Conservation (phyloP, 306 rosid species). For the Prinsepia uniflora region DNA sequence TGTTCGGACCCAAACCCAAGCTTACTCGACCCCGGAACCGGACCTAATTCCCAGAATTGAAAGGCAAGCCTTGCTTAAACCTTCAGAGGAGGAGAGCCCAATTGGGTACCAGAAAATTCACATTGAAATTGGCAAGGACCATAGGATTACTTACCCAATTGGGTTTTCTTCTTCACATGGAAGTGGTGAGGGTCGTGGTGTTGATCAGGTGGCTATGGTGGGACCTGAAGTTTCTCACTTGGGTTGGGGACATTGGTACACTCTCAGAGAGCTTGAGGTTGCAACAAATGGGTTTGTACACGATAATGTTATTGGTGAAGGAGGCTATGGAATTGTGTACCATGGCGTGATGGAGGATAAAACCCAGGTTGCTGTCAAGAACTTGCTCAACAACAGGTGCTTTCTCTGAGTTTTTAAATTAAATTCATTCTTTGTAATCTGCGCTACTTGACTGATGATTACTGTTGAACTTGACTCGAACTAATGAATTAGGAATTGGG, state of each 20-base stretch:
- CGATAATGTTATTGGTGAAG: constrained; percentile 82
- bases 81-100: constrained; percentile 51
- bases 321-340: constrained; percentile 87
- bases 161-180: constrained; percentile 51
- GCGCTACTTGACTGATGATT: background rate
- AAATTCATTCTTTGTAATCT: too few species aligned
- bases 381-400: constrained; percentile 80
- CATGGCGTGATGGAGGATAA: constrained; percentile 68
- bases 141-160: constrained; percentile 63
- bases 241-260: constrained; percentile 96
- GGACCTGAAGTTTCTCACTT: constrained; percentile 90
- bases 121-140: constrained; percentile 77
- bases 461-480: constrained; percentile 1
- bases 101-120: constrained; percentile 42
- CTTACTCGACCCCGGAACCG: constrained; percentile 44
- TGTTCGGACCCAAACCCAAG: constrained; percentile 24
- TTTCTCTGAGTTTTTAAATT: background rate
- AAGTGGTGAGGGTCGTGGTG: constrained; percentile 45
- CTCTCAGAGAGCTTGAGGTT: constrained; percentile 83
- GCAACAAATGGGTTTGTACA: constrained; percentile 58
- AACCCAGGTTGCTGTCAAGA: constrained; percentile 65
- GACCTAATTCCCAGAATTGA: constrained; percentile 42
- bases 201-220: constrained; percentile 50
- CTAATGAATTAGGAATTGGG: constrained; percentile 14
- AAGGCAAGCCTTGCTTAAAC: constrained; percentile 38